These are phyloP conservation scores for Psilocybe azurescens DNA, from an alignment of 768 basidiomycete species.

Conservation along the genomic window DNA sequence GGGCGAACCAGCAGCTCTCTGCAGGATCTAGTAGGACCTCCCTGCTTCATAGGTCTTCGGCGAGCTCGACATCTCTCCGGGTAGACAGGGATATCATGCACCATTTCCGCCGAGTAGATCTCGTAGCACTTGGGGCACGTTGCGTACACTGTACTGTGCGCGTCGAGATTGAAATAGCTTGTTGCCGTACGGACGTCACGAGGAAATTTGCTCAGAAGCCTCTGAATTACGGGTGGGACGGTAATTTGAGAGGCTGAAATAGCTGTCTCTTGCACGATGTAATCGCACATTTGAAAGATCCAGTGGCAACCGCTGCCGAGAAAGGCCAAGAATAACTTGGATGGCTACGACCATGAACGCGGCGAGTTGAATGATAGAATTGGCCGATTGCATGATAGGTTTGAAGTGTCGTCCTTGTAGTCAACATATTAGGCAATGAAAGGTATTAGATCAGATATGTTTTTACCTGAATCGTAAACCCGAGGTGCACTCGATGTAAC, in stretches of 20 bases:
- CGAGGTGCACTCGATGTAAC: no score
- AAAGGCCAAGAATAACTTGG: slow-evolving; percentile 13
- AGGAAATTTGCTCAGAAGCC: neutral
- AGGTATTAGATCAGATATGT: no score
- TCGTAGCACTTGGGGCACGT: slow-evolving; percentile 11
- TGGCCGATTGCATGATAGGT: no score
- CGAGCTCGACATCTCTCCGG: slow-evolving; percentile 4
- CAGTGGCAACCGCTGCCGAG: slow-evolving; percentile 11
- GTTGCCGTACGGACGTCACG: slow-evolving; percentile 11
- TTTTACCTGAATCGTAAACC: no score
- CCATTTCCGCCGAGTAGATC: neutral
- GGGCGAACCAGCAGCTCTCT: no score
- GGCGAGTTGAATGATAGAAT: no score
- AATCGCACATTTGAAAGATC: slow-evolving; percentile 3
- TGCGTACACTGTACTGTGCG: slow-evolving; percentile 4
- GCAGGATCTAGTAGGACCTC: slow-evolving; percentile 5
- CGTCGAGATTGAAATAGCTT: slow-evolving; percentile 5
- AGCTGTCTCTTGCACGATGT: neutral
- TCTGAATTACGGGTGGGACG: neutral
- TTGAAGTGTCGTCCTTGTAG: no score
- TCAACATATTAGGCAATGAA: no score
- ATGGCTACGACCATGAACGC: slow-evolving; percentile 13
- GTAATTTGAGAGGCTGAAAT: neutral
- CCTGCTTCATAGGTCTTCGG: neutral
- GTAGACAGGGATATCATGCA: slow-evolving; percentile 1